A percentile compares a stretch with the other conserved stretches of the same genome.
Evolutionary conservation across 768 basidiomycete species (phyloP).

Genomic region (Phlebiopsis gigantea): DNA sequence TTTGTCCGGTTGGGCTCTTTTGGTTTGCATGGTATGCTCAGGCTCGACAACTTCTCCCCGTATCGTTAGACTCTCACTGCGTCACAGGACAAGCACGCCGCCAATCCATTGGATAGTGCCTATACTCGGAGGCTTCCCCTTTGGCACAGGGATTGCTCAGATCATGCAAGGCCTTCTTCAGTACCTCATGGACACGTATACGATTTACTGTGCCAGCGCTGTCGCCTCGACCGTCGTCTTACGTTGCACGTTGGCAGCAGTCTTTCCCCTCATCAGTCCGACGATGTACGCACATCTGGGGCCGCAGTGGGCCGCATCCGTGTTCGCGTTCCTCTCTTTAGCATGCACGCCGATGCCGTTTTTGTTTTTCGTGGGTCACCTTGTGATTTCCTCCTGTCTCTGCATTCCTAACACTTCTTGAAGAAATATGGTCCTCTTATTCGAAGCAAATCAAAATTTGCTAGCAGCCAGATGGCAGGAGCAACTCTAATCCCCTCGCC

Average conservation of each 20-base stretch:
- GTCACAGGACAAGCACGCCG: conserved; percentile 42
- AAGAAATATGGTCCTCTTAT: conserved; percentile 49
- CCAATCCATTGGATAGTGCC: conserved; percentile 62
- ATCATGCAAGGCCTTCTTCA: conserved; percentile 61
- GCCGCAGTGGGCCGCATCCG: conserved; percentile 48
- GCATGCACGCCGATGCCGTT: conserved; percentile 51
- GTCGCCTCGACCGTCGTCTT: conserved; percentile 65
- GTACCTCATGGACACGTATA: conserved; percentile 70
- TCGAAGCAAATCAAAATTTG: conserved; percentile 39
- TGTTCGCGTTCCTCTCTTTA: conserved; percentile 48
- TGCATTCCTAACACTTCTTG: conserved; percentile 1
- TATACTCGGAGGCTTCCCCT: conserved; percentile 60
- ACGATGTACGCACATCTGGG: conserved; percentile 48
- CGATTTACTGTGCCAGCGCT: conserved; percentile 61
- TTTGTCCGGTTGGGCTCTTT: conserved; percentile 55
- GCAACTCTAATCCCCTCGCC: conserved; percentile 4
- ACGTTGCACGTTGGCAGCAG: conserved; percentile 56
- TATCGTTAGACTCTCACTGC: neutral
- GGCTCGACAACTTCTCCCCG: conserved; percentile 12
- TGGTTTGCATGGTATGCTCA: conserved; percentile 63
- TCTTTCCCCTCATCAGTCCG: conserved; percentile 57
- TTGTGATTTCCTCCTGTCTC: conserved; percentile 4
- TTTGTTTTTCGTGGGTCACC: conserved; percentile 45
- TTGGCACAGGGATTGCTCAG: conserved; percentile 60
- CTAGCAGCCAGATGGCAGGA: conserved; percentile 28